Evolutionary conservation across 306 rosid species (phyloP), one percentile per base, ranked within the genome.

Genomic region (Sicyos baderoa): DNA sequence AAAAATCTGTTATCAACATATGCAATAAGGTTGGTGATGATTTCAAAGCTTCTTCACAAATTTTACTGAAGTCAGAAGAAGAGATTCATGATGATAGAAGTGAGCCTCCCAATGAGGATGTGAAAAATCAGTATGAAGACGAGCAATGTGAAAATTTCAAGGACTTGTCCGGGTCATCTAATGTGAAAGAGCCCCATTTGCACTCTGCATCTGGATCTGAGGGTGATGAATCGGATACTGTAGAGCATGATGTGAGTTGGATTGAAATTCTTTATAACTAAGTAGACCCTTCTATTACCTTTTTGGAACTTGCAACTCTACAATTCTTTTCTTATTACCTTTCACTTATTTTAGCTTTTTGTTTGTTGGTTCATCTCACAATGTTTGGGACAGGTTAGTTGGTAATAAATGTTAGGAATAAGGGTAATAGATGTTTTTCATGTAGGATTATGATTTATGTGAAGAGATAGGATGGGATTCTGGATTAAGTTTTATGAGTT

Each of bases 181-280:
- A 48, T 42, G 72, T 72, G 74, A 82, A 72, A 68, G 91, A 79
- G 64, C 79, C 78, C 74, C 88, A 80, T 27, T 62, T 61, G 59
- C 84, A 64, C 68, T 79, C 84, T 21, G 72, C n/a, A 9, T 78
- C 89, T 64, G 89, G 83, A 57, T 77, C 86, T 75, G 89, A 81
- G 78, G 86, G 91, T 79, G 96, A 85, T 68, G 96, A 88, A 70
- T 93, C 96, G 1, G 98, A 93, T 81, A 80, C 79, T 54, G 80
- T 89, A 49, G 98, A 89, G 78, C 95, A 89, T 40, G 98, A 89
- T 79, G 98, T 93, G 81, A 89, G 96, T 85, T 68, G 37, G 15
- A 19, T 25, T n/a, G 42, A 22, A 22, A 47, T 23, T 19, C 71
- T 66, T 22, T 47, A 47, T 21, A 47, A 14, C 47, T 14, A 21